Conservation (phyloP, 1,139 yeast species). For the Hyphopichia buzzinii region DNA sequence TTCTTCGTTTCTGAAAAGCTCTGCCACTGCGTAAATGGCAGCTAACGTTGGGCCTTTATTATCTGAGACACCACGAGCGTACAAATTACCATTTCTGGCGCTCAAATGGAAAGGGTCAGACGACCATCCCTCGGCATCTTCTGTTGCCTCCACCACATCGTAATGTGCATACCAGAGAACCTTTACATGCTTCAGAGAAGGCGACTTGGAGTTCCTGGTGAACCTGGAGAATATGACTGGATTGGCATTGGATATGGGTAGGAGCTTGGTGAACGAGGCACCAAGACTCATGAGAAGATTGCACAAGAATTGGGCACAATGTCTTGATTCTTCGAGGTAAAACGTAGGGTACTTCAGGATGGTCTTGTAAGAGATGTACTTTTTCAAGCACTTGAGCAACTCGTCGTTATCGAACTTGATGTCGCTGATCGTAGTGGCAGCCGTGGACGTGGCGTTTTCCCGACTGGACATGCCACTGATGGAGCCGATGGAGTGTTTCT, state of each 20-base stretch:
- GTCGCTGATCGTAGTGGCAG: neutral
- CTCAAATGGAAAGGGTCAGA: constrained; percentile 76
- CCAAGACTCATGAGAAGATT: constrained; percentile 68
- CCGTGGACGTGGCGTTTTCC: neutral
- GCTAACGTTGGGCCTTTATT: constrained; percentile 95
- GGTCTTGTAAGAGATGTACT: constrained; percentile 68
- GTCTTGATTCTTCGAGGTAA: constrained; percentile 75
- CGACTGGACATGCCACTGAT: neutral
- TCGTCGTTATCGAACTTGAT: constrained; percentile 50
- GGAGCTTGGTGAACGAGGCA: constrained; percentile 61
- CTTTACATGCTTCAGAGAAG: constrained; percentile 23
- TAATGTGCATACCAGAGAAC: constrained; percentile 93
- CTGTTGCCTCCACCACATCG: constrained; percentile 73
- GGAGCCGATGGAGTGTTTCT: neutral
- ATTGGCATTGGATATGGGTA: constrained; percentile 74
- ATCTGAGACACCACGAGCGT: constrained; percentile 92
- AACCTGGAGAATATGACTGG: constrained; percentile 83
- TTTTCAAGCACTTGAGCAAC: constrained; percentile 59
- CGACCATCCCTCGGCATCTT: constrained; percentile 59
- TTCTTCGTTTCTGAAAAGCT: constrained; percentile 49
- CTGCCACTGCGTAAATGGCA: constrained; percentile 84
- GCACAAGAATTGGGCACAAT: constrained; percentile 77
- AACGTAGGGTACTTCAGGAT: constrained; percentile 69
- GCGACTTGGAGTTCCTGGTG: constrained; percentile 32
- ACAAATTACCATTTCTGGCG: constrained; percentile 79